Evolutionary conservation across 179 eudicot species (phyloP).

Genomic region (Actinidia chinensis): DNA sequence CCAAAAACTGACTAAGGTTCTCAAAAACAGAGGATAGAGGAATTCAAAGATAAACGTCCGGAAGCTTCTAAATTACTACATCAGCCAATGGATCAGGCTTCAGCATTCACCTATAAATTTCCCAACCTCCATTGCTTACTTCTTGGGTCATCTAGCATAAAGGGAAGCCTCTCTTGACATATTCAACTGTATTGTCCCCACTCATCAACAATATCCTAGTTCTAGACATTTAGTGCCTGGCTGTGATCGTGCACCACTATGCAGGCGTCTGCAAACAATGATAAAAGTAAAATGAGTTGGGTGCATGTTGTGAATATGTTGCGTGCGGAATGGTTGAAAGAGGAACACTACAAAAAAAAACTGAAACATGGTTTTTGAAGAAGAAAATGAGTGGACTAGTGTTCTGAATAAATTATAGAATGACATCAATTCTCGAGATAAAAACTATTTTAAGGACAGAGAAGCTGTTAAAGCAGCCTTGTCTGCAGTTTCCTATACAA

Average conservation of each 20-base stretch:
- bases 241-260: background rate
- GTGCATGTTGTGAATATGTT: background rate
- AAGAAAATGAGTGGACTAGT: background rate
- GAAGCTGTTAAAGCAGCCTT: background rate
- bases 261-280: background rate
- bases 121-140: background rate
- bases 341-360: background rate
- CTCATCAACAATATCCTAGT: background rate
- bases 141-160: slow-evolving; percentile 13
- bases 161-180: background rate
- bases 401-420: background rate
- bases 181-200: slow-evolving; percentile 1
- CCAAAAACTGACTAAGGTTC: background rate
- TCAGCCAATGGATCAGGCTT: background rate
- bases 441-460: too few relatives aligned
- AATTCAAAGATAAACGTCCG: background rate
- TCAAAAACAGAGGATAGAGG: background rate
- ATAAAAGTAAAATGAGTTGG: background rate
- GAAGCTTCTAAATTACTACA: background rate
- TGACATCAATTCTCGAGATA: background rate
- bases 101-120: slow-evolving; percentile 3
- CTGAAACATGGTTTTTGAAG: background rate
- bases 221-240: background rate
- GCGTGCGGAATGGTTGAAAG: background rate
- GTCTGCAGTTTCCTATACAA: slow-evolving; percentile 9